These are phyloP conservation scores for Trichophyton benhamiae DNA, from an alignment of 2,329 filamentous ascomycete species.

Conservation along the genomic window DNA sequence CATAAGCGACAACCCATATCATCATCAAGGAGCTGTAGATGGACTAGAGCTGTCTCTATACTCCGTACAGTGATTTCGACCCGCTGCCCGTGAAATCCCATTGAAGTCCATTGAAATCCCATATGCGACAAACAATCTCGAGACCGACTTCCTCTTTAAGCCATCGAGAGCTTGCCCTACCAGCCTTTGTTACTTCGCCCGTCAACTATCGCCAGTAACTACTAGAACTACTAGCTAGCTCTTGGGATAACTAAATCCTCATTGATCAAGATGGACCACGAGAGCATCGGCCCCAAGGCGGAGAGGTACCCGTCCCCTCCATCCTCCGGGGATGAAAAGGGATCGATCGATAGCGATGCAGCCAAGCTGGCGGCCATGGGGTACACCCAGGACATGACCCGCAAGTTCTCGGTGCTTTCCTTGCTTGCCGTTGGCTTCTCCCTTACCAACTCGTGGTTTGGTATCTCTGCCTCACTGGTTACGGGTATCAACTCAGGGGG, in stretches of 20 bases:
- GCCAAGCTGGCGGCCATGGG: conserved; percentile 38
- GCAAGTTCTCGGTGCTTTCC: conserved; percentile 39
- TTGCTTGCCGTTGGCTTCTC: conserved; percentile 41
- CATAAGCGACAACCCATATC: not conserved
- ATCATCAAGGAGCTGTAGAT: not conserved
- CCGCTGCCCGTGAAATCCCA: conserved; percentile 2
- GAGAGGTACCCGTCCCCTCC: not conserved
- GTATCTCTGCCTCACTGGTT: conserved; percentile 38
- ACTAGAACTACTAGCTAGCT: no score
- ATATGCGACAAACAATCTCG: not conserved
- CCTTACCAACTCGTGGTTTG: conserved; percentile 42
- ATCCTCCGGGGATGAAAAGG: not conserved
- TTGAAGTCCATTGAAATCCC: not conserved
- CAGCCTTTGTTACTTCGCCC: not conserved
- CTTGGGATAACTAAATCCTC: no score
- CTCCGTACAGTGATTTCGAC: not conserved
- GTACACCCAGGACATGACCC: conserved; percentile 36
- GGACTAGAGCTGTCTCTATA: not conserved
- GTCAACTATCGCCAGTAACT: not conserved
- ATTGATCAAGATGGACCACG: not conserved
- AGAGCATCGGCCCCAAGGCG: not conserved
- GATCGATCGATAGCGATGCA: conserved; percentile 26
- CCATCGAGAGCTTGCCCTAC: not conserved
- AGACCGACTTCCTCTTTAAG: not conserved
- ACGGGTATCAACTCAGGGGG: conserved; percentile 42